These are phyloP conservation scores for Brasilioporus rufonigricans DNA, from an alignment of 768 basidiomycete species.

Conservation along the genomic window DNA sequence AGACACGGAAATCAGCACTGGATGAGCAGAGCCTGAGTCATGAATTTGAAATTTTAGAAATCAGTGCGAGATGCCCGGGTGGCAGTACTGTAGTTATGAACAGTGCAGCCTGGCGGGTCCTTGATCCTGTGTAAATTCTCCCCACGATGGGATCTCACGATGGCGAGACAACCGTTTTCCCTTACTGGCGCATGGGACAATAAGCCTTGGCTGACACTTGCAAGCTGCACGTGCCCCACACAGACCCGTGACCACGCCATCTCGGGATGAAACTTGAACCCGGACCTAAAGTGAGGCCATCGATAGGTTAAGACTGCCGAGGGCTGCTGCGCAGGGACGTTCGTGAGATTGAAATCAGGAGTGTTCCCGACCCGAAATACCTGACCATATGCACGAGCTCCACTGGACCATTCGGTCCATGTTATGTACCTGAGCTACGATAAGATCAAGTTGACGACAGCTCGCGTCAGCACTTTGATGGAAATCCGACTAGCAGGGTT, in stretches of 20 bases:
- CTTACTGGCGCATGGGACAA: background rate
- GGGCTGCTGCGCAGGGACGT: background rate
- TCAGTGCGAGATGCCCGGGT: background rate
- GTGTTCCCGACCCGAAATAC: background rate
- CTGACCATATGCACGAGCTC: background rate
- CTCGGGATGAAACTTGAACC: background rate
- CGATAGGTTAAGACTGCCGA: background rate
- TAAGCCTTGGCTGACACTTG: no score
- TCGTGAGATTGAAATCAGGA: background rate
- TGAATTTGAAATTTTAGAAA: background rate
- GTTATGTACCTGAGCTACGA: background rate
- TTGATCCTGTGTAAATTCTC: background rate
- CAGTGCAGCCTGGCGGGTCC: background rate
- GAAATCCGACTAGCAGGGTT: background rate
- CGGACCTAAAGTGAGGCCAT: background rate
- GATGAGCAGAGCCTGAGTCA: background rate
- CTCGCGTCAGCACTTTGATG: background rate
- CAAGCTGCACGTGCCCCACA: no score
- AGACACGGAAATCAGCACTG: slow-evolving; percentile 13
- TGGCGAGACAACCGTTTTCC: background rate
- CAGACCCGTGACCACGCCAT: no score
- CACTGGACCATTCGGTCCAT: background rate
- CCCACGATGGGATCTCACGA: background rate
- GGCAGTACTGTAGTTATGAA: background rate
- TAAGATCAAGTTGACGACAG: background rate